These are phyloP conservation scores for Globisporangium mamillatum DNA, from an alignment of 352 stramenopile species.

Conservation along the genomic window DNA sequence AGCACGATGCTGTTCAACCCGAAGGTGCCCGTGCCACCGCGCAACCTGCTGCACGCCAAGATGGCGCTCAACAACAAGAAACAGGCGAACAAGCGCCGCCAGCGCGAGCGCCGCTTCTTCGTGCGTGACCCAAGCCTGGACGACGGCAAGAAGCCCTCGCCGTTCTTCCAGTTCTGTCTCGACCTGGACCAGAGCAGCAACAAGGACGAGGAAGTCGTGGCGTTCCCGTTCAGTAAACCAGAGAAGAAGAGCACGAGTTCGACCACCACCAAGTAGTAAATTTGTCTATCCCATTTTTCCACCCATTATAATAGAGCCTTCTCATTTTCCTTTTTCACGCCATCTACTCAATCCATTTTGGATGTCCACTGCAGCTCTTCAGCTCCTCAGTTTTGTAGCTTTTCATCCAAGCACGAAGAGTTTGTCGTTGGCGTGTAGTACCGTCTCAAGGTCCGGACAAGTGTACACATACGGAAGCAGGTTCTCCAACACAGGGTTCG, in stretches of 20 bases:
- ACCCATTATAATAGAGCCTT: not conserved
- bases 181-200: conserved; percentile 20
- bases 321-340: not conserved
- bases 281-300: not conserved
- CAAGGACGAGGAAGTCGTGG: not conserved
- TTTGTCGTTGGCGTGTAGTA: conserved; percentile 46
- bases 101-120: conserved; percentile 66
- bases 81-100: conserved; percentile 34
- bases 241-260: not conserved
- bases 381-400: not conserved
- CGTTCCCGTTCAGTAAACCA: conserved; percentile 20
- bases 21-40: conserved; percentile 52
- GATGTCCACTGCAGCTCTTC: not conserved
- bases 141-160: conserved; percentile 24
- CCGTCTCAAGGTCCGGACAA: conserved; percentile 39
- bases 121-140: conserved; percentile 50
- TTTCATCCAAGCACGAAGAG: conserved; percentile 52
- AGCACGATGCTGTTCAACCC: conserved; percentile 47
- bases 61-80: conserved; percentile 42
- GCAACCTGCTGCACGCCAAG: conserved; percentile 74
- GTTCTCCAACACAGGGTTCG: conserved; percentile 44
- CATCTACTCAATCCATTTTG: no score
- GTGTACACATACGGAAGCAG: conserved; percentile 65
- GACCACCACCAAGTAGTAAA: not conserved
- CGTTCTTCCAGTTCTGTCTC: conserved; percentile 37